Percentiles rank a stretch among this genome's conserved stretches.
Conservation (phyloP, 2,329 filamentous ascomycete species). For the Anthostomella pinea region DNA sequence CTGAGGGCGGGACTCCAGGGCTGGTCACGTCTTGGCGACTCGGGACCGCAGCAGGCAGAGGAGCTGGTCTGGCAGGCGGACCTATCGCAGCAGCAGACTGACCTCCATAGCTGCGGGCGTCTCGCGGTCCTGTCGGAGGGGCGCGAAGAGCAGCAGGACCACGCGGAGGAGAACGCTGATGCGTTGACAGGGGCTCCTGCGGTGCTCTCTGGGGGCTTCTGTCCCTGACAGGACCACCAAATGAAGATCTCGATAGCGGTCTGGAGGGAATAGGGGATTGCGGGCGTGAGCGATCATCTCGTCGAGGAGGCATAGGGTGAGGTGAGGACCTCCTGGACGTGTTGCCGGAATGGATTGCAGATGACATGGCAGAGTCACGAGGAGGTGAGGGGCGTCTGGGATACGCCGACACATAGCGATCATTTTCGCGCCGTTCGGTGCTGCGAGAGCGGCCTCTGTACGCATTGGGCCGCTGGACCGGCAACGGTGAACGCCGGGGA, state of each 20-base stretch:
- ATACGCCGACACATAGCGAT: conserved; percentile 34
- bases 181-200: conserved; percentile 21
- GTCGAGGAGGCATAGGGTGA: conserved; percentile 44
- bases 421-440: conserved; percentile 47
- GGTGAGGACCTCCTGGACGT: conserved; percentile 53
- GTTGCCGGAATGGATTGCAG: conserved; percentile 48
- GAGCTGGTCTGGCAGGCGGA: conserved; percentile 32
- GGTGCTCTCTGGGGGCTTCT: conserved; percentile 24
- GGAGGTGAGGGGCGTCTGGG: conserved; percentile 48
- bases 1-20: conserved; percentile 50
- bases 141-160: conserved; percentile 53
- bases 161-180: conserved; percentile 48
- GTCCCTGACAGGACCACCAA: conserved; percentile 23
- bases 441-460: conserved; percentile 55
- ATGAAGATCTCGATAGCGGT: conserved; percentile 30
- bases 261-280: conserved; percentile 37
- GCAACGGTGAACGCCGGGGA: conserved; percentile 37
- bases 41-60: conserved; percentile 16
- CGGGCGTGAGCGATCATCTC: conserved; percentile 46
- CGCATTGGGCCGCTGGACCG: conserved; percentile 38
- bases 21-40: conserved; percentile 36
- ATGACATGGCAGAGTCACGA: conserved; percentile 48
- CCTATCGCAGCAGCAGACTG: conserved; percentile 26
- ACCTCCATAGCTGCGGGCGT: conserved; percentile 33
- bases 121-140: conserved; percentile 47